Conservation (phyloP, 768 basidiomycete genomes). For the Russula dissimulans region DNA sequence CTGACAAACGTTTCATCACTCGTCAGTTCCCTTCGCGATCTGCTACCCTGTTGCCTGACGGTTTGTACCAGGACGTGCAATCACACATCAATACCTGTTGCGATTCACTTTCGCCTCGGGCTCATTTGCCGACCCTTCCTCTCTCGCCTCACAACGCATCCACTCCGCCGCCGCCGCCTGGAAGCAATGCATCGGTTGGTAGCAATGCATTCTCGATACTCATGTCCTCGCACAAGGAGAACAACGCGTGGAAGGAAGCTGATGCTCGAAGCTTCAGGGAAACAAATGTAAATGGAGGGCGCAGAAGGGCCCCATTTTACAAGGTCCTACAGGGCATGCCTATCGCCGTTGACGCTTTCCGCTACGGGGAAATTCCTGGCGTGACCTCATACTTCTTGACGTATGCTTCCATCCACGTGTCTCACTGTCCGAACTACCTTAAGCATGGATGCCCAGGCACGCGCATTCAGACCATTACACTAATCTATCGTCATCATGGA, state of each 20-base stretch:
- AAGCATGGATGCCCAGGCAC: constrained; percentile 43
- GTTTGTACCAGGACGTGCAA: constrained; percentile 34
- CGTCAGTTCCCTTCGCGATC: constrained; percentile 21
- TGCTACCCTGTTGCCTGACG: constrained; percentile 4
- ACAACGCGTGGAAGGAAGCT: constrained; percentile 80
- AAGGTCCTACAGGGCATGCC: constrained; percentile 96
- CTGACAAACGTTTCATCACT: constrained; percentile 23
- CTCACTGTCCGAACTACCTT: background rate
- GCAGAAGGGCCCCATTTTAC: constrained; percentile 87
- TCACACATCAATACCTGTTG: constrained; percentile 52
- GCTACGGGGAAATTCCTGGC: constrained; percentile 84
- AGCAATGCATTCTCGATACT: constrained; percentile 66
- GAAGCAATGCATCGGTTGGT: constrained; percentile 33
- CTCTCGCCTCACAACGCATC: constrained; percentile 17
- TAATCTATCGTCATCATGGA: constrained; percentile 82
- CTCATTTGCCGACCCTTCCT: background rate
- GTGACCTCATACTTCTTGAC: constrained; percentile 89
- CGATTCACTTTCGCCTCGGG: constrained; percentile 25
- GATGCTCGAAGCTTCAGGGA: constrained; percentile 37
- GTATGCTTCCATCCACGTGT: constrained; percentile 35
- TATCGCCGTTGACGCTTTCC: constrained; percentile 95
- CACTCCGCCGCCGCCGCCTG: constrained; percentile 12
- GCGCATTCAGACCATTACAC: constrained; percentile 98
- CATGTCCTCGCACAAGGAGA: constrained; percentile 81
- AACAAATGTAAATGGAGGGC: constrained; percentile 39